Evolutionary conservation across 345 rosid genomes (phyloP).

Genomic region (Brassica cretica): DNA sequence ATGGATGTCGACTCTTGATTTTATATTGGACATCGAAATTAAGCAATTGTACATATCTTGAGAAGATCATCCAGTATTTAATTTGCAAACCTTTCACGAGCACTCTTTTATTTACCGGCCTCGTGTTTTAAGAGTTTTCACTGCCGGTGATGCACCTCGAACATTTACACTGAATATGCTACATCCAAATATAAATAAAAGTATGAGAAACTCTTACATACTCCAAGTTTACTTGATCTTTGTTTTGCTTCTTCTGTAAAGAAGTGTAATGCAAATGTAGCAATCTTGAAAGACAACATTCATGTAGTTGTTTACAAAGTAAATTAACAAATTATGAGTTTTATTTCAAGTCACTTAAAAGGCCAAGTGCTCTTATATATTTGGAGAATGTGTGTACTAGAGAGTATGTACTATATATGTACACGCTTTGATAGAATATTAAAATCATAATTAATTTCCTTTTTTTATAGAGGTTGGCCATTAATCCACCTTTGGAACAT

Average conservation of each 20-base stretch:
- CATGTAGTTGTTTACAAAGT: neutral
- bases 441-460: neutral
- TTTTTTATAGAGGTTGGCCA: constrained; percentile 23
- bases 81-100: neutral
- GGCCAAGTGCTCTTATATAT: neutral
- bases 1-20: too few relatives aligned
- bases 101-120: neutral
- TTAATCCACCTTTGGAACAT: constrained; percentile 46
- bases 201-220: neutral
- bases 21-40: neutral
- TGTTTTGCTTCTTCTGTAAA: neutral
- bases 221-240: neutral
- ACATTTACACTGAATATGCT: neutral
- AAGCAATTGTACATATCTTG: neutral
- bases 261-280: neutral
- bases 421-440: neutral
- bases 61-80: neutral
- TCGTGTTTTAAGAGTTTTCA: neutral
- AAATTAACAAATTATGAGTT: neutral
- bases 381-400: neutral
- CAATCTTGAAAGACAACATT: neutral
- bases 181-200: neutral
- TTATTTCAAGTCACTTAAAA: neutral
- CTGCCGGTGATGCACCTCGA: neutral
- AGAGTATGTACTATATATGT: neutral